phyloP scores from a whole-genome alignment of 1,284 basidiomycete genomes.

The Cryptococcus hybrid region DNA sequence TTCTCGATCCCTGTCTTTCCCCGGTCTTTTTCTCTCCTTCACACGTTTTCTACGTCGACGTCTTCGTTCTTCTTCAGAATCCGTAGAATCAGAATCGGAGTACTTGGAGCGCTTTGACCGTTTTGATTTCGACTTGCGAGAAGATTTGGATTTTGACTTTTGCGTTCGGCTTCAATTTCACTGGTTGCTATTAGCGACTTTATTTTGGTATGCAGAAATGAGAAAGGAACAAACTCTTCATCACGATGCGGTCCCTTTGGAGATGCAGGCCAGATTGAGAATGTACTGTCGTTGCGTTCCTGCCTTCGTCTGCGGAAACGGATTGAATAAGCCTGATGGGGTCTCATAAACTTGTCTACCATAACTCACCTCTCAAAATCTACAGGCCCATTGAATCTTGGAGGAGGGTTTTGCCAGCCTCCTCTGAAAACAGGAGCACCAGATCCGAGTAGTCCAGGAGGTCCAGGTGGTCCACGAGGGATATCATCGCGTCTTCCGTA shows the following conservation, averaged over 20 bases:
- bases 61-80: slow-evolving; percentile 58
- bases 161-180: slow-evolving; percentile 27
- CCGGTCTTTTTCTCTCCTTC: slow-evolving; percentile 5
- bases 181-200: slow-evolving; percentile 6
- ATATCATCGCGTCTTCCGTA: slow-evolving; percentile 15
- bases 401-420: slow-evolving; percentile 15
- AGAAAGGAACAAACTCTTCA: slow-evolving; percentile 35
- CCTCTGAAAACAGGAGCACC: slow-evolving; percentile 2
- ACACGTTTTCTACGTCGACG: slow-evolving; percentile 22
- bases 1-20: not conserved
- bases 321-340: slow-evolving; percentile 1
- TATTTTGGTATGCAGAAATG: not conserved
- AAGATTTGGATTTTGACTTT: slow-evolving; percentile 20
- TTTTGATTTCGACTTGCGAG: slow-evolving; percentile 19
- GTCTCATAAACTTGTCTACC: not conserved
- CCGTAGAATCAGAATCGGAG: slow-evolving; percentile 55
- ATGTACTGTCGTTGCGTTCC: slow-evolving; percentile 63
- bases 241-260: slow-evolving; percentile 58
- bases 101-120: slow-evolving; percentile 52
- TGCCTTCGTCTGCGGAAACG: slow-evolving; percentile 62
- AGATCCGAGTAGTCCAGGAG: slow-evolving; percentile 9
- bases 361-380: slow-evolving; percentile 36
- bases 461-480: slow-evolving; percentile 9
- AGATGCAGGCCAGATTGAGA: slow-evolving; percentile 81
- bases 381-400: slow-evolving; percentile 9